Evolutionary conservation across 2,329 filamentous ascomycete genomes (phyloP).

Genomic region (Colletotrichum sp.): DNA sequence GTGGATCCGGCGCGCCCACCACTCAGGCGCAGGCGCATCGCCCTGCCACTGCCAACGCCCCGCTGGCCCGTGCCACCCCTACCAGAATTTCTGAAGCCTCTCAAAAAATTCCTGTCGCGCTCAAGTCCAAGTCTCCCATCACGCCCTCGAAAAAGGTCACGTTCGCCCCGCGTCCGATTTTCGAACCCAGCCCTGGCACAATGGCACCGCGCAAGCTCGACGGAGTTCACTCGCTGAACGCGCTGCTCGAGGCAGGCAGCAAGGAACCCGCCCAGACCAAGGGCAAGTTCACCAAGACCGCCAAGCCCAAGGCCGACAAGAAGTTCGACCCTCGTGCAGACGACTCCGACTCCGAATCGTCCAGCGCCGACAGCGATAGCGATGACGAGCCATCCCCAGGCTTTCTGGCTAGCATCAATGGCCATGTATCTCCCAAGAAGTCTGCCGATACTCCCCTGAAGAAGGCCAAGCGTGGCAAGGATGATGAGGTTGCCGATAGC

Average conservation of each 20-base stretch:
- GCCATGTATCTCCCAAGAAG: conserved; percentile 1
- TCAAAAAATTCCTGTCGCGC: conserved; percentile 19
- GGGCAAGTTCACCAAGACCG: background rate
- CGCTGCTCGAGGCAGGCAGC: conserved; percentile 12
- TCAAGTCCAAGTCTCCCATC: background rate
- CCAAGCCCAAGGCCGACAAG: conserved; percentile 23
- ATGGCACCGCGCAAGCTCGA: conserved; percentile 19
- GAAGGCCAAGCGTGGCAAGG: conserved; percentile 29
- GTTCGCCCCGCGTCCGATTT: background rate
- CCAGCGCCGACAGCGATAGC: conserved; percentile 26
- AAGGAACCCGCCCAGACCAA: background rate
- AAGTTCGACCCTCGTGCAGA: conserved; percentile 20
- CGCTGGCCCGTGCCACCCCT: conserved; percentile 12
- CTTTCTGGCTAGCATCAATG: conserved; percentile 11
- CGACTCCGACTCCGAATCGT: conserved; percentile 24
- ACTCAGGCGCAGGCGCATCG: background rate
- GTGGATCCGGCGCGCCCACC: background rate
- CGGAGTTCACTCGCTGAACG: conserved; percentile 16
- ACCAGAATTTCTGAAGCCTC: background rate
- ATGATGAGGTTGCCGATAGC: conserved; percentile 47
- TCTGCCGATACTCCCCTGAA: conserved; percentile 12
- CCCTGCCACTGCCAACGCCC: background rate
- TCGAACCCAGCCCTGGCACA: background rate
- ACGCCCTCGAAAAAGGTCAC: conserved; percentile 2
- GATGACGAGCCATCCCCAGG: background rate